Evolutionary conservation across 1,284 basidiomycete species (phyloP).

Genomic region (Ceratobasidium sp.): DNA sequence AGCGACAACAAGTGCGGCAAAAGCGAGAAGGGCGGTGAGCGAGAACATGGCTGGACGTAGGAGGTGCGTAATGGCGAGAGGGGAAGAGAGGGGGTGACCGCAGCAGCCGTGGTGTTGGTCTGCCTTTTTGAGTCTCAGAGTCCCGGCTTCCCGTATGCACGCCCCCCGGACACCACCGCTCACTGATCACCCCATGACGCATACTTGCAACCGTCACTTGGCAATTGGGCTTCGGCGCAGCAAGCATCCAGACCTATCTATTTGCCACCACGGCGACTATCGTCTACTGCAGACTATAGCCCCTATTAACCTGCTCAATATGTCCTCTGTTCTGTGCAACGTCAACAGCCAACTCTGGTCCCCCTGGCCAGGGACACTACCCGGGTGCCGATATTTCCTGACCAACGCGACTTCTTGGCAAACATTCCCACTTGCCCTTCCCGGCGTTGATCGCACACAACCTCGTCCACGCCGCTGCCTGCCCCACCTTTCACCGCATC

Average conservation of each 20-base stretch:
- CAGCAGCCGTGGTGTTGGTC: background rate
- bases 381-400: constrained; percentile 38
- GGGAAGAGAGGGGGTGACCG: constrained; percentile 9
- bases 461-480: constrained; percentile 4
- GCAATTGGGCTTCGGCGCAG: background rate
- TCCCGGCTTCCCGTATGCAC: constrained; percentile 15
- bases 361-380: constrained; percentile 27
- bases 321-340: background rate
- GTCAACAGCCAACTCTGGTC: too few relatives aligned
- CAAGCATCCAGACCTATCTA: constrained; percentile 11
- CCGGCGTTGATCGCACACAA: constrained; percentile 3
- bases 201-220: background rate
- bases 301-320: background rate
- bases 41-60: constrained; percentile 27
- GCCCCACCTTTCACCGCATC: constrained; percentile 18
- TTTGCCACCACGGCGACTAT: constrained; percentile 15
- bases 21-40: constrained; percentile 26
- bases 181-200: constrained; percentile 42
- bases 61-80: constrained; percentile 12
- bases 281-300: background rate
- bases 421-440: constrained; percentile 42
- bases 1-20: constrained; percentile 38
- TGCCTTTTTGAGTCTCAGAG: constrained; percentile 28
- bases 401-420: constrained; percentile 33
- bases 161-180: constrained; percentile 26